Base-by-base conservation (phyloP, 805 yeast genomes). In the Saccharomycopsis babjevae region DNA sequence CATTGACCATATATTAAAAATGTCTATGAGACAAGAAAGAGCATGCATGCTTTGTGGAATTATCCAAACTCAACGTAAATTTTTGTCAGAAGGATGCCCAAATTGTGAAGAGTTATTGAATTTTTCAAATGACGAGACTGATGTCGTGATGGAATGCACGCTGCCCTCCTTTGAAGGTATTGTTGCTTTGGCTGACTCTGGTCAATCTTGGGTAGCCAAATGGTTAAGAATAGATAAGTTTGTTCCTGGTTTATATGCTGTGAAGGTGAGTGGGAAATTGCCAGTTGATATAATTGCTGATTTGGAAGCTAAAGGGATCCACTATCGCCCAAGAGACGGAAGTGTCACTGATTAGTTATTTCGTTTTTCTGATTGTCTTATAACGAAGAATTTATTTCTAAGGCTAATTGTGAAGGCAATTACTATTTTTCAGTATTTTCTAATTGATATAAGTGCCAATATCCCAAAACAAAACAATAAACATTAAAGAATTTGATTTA, bases 11-110 rank as follows among this genome's bases (percentile, higher is more conserved):
- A 4, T 15, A 25, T 8, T 5, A 15, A 16, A 32, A 25, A 61
- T 61, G 63, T 61, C 63, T 11, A 22, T 28, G 34, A 59, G 85
- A 74, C 79, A 86, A 10, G 96, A 91, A 65, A 83, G 99, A 78
- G 98, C 98, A 7, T 93, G 99, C 70, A 89, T 93, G 97, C 81
- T 94, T 62, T 93, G 99, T 74, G 98, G 97, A 3, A 80, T 93
- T 59, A 89, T 93, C 60, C 96, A 89, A 69, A 83, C 96, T 5
- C 81, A 87, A 67, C 81, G 77, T 80, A 80, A 79, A 68, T 94
- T 94, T 71, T 83, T 88, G 57, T 85, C 84, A 61, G 83, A 83
- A 20, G 98, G 98, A 6, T 93, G 99, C 73, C 98, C 99, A 15
- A 93, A 93, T 77, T 93, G 99, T 75, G 98, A 90, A 69, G 84